Conservation (phyloP, 176 grass and related monocot species). For the Carex kokanica region DNA sequence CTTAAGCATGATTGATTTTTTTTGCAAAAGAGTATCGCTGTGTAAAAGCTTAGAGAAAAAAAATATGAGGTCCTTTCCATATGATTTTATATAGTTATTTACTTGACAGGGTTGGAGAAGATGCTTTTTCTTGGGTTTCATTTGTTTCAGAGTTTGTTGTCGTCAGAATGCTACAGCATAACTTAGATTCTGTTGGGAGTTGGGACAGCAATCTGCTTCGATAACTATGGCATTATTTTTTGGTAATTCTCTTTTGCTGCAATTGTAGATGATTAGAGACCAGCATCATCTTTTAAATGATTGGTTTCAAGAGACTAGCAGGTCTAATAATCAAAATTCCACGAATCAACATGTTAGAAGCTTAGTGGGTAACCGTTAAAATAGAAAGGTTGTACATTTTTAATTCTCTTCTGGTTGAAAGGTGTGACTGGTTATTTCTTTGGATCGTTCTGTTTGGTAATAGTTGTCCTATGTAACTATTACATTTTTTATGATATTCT, state of each 20-base stretch:
- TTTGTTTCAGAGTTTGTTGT: not conserved
- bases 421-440: not conserved
- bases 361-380: not conserved
- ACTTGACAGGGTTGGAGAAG: slow-evolving; percentile 41
- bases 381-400: not conserved
- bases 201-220: not conserved
- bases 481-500: not conserved
- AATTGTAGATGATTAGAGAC: slow-evolving; percentile 6
- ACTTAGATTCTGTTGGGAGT: not conserved
- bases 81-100: slow-evolving; percentile 27
- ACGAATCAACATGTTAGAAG: not conserved
- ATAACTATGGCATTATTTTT: not conserved
- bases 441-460: not conserved
- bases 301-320: not conserved
- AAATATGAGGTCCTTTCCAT: not conserved
- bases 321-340: not conserved
- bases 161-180: slow-evolving; percentile 5
- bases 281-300: not conserved
- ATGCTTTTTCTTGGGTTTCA: slow-evolving; percentile 9
- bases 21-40: not conserved
- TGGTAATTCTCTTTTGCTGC: slow-evolving; percentile 18
- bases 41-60: not conserved
- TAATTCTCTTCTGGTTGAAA: not conserved
- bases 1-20: not conserved
- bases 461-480: not conserved